Evolutionary conservation across 805 yeast species (phyloP), one percentile per base, ranked within the genome.

Genomic region (Metschnikowia reukaufii): DNA sequence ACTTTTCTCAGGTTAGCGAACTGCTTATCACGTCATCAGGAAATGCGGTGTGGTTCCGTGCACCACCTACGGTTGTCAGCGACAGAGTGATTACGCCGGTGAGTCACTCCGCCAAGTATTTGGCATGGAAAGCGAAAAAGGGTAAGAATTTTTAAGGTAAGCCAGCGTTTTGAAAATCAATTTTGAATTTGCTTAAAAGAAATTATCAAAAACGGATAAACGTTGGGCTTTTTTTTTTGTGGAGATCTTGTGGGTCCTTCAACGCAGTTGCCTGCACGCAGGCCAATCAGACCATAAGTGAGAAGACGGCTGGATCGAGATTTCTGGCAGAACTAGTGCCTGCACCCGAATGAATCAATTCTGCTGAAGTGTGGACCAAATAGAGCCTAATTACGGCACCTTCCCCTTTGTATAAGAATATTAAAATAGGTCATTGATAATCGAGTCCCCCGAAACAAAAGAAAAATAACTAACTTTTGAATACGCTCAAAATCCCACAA

Each of bases 101-200:
- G 31, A 89, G 95, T 5, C 95, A 88, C 58, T 79, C 86, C 42
- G 88, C 89, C 2, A 74, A 76, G 58, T 90, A 86, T 60, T 63
- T 89, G 60, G 87, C 88, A 1, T 68, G 60, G 58, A 54, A 54
- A 45, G 23, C 46, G 19, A 44, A 43, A 20, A 50, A 48, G 37
- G 34, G 5, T 25, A 23, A 23, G 29, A 25, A 7, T 23, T 23
- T 23, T 23, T 23, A n/a, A n/a, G n/a, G n/a, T n/a, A n/a, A n/a
- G n/a, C n/a, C n/a, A n/a, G n/a, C n/a, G n/a, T n/a, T n/a, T n/a
- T n/a, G n/a, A n/a, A n/a, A n/a, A n/a, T n/a, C n/a, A n/a, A n/a
- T n/a, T n/a, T n/a, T n/a, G n/a, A n/a, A n/a, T n/a, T n/a, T n/a
- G n/a, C n/a, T n/a, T n/a, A n/a, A n/a, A n/a, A n/a, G n/a, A n/a